Evolutionary conservation across 2,329 filamentous ascomycete species (phyloP), one percentile per base, ranked within the genome.

Genomic region (Coniochaeta hoffmannii): DNA sequence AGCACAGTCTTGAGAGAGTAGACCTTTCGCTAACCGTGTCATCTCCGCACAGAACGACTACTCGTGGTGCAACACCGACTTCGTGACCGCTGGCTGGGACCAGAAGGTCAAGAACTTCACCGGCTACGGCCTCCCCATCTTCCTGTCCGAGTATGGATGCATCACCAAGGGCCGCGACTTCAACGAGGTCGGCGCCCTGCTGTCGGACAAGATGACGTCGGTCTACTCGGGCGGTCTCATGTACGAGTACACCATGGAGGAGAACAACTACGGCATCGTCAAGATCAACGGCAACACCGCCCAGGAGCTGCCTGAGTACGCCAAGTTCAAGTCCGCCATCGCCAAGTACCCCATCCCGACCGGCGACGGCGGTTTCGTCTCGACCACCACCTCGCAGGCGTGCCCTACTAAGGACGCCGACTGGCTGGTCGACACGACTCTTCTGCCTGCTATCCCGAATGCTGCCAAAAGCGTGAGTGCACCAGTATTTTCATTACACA

Each of bases 191-290:
- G 72, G 73, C 50, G 79, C 92, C 49, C 79, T 99, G 56, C 97
- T 97, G 86, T 82, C 77, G 72, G 73, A 72, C 19, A 70, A 96
- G 58, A 97, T 97, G 93, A 91, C 87, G 8, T 64, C 71, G 17
- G 91, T 97, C 65, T 97, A 96, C 82, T 97, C 92, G 38, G 94
- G 94, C 65, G 94, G 94, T 70, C 82, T 99, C 36, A 89, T 97
- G 71, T 99, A 97, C 76, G 92, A 97, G 74, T 99, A 96, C 78
- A 86, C 88, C 10, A 75, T 88, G 66, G 90, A 95, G 72, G 78
- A 79, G 58, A 90, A 86, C 74, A 79, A 86, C 49, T 97, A 85
- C 71, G 93, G 92, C 61, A 86, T 96, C 57, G 90, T 92, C 67
- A 73, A 82, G 56, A 76, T 94, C 66, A 66, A 71, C 50, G 80